Evolutionary conservation across 176 grass and related monocot genomes (phyloP).

Genomic region (Secale cereale): DNA sequence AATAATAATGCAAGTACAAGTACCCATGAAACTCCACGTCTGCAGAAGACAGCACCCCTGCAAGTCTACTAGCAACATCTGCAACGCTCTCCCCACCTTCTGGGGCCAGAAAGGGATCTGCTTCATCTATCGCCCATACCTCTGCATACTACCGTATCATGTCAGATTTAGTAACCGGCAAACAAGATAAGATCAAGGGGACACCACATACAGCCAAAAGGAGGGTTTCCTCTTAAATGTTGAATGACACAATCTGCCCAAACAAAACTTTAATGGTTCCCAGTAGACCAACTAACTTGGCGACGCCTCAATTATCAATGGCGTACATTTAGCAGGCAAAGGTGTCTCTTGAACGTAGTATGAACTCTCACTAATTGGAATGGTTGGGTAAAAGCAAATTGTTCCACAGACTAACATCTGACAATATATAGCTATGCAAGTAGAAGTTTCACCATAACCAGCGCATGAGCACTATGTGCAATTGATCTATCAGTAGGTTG

Average conservation of each 20-base stretch:
- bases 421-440: neutral
- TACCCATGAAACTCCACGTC: conserved; percentile 69
- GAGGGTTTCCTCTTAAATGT: neutral
- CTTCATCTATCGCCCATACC: conserved; percentile 77
- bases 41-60: conserved; percentile 32
- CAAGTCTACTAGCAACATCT: conserved; percentile 71
- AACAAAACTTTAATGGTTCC: neutral
- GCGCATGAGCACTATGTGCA: neutral
- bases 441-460: neutral
- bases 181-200: neutral
- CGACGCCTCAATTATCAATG: neutral
- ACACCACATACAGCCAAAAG: neutral
- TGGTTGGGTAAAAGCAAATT: neutral
- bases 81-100: conserved; percentile 84
- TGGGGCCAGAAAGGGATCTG: conserved; percentile 56
- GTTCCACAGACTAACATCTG: neutral
- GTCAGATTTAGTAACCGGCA: conserved; percentile 18
- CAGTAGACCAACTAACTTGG: neutral
- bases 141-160: conserved; percentile 66
- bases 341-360: neutral
- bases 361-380: neutral
- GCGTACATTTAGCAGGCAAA: neutral
- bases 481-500: neutral
- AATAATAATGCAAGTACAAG: neutral
- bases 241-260: neutral